Evolutionary conservation across 208 protist species (phyloP).

Genomic region (Leishmania tarentolae): DNA sequence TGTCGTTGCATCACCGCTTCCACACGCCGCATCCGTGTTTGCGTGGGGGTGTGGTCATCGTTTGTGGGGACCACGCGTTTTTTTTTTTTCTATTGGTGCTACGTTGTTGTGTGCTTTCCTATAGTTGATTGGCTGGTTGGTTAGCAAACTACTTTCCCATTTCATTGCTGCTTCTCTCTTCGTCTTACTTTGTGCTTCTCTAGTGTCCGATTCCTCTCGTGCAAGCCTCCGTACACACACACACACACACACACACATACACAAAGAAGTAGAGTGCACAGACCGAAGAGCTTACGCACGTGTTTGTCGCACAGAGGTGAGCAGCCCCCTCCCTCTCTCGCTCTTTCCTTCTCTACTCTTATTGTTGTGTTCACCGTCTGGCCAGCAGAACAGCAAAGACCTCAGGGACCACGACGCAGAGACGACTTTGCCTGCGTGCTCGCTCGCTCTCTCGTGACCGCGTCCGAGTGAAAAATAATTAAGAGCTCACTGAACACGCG

Average conservation of each 20-base stretch:
- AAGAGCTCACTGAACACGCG: background rate
- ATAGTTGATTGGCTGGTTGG: background rate
- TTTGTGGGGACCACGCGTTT: background rate
- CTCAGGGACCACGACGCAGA: background rate
- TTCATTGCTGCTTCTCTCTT: background rate
- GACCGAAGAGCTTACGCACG: background rate
- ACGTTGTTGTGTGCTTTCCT: background rate
- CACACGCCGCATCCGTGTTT: background rate
- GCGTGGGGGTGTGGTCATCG: background rate
- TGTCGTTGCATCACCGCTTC: background rate
- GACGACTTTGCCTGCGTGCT: background rate
- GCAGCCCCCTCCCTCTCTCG: background rate
- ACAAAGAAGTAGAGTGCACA: background rate
- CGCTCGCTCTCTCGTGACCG: background rate
- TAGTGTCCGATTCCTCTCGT: too few relatives aligned
- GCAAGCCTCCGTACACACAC: background rate
- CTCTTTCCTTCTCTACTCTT: background rate
- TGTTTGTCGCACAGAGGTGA: background rate
- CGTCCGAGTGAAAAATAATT: background rate
- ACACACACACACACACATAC: background rate
- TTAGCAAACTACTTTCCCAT: background rate
- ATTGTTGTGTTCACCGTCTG: background rate
- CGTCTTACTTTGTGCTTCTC: background rate
- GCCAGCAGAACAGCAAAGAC: background rate
- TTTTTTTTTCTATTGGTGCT: background rate